These are phyloP conservation scores for Berberis vulgaris DNA, from an alignment of 164 flowering plant genomes.

Conservation along the genomic window DNA sequence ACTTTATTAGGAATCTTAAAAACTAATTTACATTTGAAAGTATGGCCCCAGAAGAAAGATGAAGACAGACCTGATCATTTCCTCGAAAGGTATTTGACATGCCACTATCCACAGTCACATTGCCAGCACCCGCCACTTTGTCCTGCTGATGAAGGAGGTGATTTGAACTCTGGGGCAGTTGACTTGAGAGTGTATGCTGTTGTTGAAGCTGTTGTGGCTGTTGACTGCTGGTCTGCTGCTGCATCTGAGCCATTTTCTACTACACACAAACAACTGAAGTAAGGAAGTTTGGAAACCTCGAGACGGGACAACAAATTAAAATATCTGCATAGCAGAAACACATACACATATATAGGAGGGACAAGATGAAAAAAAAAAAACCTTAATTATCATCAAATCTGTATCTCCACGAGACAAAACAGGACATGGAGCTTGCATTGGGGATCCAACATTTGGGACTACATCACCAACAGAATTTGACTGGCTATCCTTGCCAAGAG, in stretches of 20 bases:
- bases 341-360: not conserved
- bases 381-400: conserved; percentile 73
- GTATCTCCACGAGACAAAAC: conserved; percentile 65
- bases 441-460: conserved; percentile 65
- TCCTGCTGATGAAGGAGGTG: conserved; percentile 77
- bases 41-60: not conserved
- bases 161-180: conserved; percentile 64
- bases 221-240: conserved; percentile 47
- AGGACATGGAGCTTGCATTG: conserved; percentile 35
- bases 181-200: conserved; percentile 71
- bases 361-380: conserved; percentile 12
- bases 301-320: not conserved
- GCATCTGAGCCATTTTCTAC: conserved; percentile 77
- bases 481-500: conserved; percentile 66
- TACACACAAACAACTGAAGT: conserved; percentile 14
- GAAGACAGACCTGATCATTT: conserved; percentile 77
- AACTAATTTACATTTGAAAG: too few relatives aligned
- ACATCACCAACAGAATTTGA: conserved; percentile 75
- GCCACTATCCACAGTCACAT: conserved; percentile 67
- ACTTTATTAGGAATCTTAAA: not conserved
- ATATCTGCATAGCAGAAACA: not conserved
- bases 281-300: conserved; percentile 4
- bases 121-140: conserved; percentile 63
- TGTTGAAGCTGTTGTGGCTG: conserved; percentile 38
- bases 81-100: conserved; percentile 82